Conservation (phyloP, 768 basidiomycete genomes). For the Gymnopilus junonius region DNA sequence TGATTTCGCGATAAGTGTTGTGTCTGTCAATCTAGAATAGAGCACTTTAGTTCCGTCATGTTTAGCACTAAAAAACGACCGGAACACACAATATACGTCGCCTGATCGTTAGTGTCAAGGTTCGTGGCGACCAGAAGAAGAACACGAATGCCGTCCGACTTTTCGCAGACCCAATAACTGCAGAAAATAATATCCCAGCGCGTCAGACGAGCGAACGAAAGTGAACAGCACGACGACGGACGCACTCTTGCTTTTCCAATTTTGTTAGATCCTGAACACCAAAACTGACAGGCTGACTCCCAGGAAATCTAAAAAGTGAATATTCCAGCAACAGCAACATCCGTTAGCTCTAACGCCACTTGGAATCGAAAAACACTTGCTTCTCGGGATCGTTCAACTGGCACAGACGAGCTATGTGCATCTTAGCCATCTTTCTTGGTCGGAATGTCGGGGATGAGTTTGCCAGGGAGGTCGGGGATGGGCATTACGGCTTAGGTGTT, state of each 20-base stretch:
- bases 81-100: slow-evolving; percentile 73
- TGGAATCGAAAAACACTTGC: slow-evolving; percentile 39
- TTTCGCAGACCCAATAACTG: slow-evolving; percentile 99
- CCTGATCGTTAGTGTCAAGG: slow-evolving; percentile 52
- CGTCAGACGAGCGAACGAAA: slow-evolving; percentile 2
- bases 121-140: slow-evolving; percentile 79
- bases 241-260: slow-evolving; percentile 85
- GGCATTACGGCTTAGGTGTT: slow-evolving; percentile 44
- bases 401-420: slow-evolving; percentile 67
- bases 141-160: slow-evolving; percentile 94
- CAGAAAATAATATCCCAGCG: neutral
- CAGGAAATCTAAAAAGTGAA: slow-evolving; percentile 74
- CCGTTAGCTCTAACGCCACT: slow-evolving; percentile 20
- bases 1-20: slow-evolving; percentile 77
- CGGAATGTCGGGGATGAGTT: slow-evolving; percentile 54
- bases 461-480: slow-evolving; percentile 77
- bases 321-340: neutral
- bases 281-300: slow-evolving; percentile 96
- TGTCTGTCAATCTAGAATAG: slow-evolving; percentile 87
- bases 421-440: slow-evolving; percentile 71
- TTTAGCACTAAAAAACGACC: neutral
- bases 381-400: slow-evolving; percentile 60
- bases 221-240: slow-evolving; percentile 13
- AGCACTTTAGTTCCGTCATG: neutral
- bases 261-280: slow-evolving; percentile 66